These are phyloP conservation scores for Eucalyptus virginea DNA, from an alignment of 345 rosid species.

Conservation along the genomic window DNA sequence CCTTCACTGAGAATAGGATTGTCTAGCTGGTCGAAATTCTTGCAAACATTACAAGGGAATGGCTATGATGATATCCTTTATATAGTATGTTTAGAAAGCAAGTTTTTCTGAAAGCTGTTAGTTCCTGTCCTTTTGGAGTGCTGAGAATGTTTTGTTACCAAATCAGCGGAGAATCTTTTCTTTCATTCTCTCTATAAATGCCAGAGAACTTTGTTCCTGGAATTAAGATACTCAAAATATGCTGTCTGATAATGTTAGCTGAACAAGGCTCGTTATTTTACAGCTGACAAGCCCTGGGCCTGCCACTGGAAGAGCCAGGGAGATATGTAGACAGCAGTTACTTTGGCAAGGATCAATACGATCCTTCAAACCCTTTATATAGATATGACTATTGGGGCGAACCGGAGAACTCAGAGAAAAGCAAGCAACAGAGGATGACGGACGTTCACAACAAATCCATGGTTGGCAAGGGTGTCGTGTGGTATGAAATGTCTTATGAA, in stretches of 20 bases:
- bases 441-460: conserved; percentile 76
- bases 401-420: conserved; percentile 83
- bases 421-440: conserved; percentile 56
- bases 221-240: not conserved
- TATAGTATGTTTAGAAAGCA: not conserved
- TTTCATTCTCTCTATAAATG: not conserved
- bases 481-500: conserved; percentile 83
- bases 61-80: not conserved
- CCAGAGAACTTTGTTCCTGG: not conserved
- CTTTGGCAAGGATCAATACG: conserved; percentile 84
- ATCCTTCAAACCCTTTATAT: conserved; percentile 70
- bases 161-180: not conserved
- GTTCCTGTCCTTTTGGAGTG: not conserved
- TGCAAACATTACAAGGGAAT: not conserved
- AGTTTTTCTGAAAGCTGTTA: not conserved
- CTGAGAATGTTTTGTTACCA: not conserved
- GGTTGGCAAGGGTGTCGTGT: conserved; percentile 69
- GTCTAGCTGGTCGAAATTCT: not conserved
- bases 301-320: conserved; percentile 94
- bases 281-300: conserved; percentile 81
- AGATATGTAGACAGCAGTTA: conserved; percentile 66
- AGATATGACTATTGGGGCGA: conserved; percentile 95
- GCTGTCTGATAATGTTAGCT: not conserved
- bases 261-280: not conserved
- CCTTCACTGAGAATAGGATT: not conserved